A percentile compares a stretch with the other conserved stretches of the same genome.
These are phyloP conservation scores for Xylaria sp. DNA, from an alignment of 2,329 filamentous ascomycete species.

Conservation along the genomic window DNA sequence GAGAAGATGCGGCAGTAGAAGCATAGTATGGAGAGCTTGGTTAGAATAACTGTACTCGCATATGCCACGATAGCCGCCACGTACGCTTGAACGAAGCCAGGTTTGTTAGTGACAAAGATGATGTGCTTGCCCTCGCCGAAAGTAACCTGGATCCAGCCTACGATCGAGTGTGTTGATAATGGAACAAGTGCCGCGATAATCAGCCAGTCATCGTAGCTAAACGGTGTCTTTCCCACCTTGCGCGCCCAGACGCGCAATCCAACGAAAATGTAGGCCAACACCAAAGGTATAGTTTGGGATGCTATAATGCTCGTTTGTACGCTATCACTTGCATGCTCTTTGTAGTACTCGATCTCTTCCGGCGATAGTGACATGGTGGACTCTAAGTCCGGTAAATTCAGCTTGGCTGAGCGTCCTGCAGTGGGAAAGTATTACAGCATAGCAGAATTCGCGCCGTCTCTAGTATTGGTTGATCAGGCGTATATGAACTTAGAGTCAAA, in stretches of 20 bases:
- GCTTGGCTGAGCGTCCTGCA: background rate
- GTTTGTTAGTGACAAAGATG: slow-evolving; percentile 9
- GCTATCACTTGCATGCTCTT: slow-evolving; percentile 14
- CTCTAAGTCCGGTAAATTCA: background rate
- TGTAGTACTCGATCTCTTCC: slow-evolving; percentile 13
- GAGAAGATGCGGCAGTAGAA: slow-evolving; percentile 21
- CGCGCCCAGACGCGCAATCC: slow-evolving; percentile 1
- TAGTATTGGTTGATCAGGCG: no score
- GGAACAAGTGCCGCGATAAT: slow-evolving; percentile 11
- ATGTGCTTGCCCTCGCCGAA: slow-evolving; percentile 13
- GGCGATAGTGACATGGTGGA: slow-evolving; percentile 11
- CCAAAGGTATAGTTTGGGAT: slow-evolving; percentile 5
- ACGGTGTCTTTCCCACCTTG: background rate
- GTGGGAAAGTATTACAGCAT: no score
- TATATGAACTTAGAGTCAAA: no score
- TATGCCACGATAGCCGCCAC: slow-evolving; percentile 6
- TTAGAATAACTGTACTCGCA: slow-evolving; percentile 1
- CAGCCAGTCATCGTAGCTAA: slow-evolving; percentile 8
- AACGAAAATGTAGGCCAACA: slow-evolving; percentile 8
- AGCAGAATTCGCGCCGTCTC: no score
- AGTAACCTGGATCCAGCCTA: background rate
- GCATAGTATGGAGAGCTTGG: slow-evolving; percentile 10
- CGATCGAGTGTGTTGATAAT: slow-evolving; percentile 1
- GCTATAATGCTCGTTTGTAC: background rate
- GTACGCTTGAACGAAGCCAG: background rate